Percentiles rank a stretch among this genome's conserved stretches.
These are phyloP conservation scores for Fusarium bulbicola DNA, from an alignment of 2,329 filamentous ascomycete species.

Conservation along the genomic window DNA sequence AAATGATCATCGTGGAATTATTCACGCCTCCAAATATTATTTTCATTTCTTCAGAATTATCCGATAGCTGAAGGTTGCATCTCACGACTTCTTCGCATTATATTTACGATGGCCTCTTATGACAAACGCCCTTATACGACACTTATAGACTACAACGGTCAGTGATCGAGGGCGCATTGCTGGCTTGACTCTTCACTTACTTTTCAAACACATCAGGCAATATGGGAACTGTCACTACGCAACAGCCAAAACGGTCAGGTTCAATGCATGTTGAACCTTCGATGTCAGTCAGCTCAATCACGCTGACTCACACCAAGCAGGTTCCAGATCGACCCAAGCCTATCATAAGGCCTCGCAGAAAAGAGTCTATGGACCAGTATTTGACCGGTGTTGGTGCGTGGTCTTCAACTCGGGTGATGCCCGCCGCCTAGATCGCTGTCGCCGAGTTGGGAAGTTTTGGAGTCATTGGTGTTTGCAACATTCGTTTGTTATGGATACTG, in stretches of 20 bases:
- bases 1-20: not conserved
- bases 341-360: not conserved
- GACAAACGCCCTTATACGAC: not conserved
- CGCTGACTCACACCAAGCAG: not conserved
- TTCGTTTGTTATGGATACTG: not conserved
- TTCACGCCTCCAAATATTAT: too few relatives aligned
- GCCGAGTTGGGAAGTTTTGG: fast-evolving
- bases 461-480: not conserved
- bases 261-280: not conserved
- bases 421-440: not conserved
- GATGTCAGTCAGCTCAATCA: not conserved
- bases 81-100: fast-evolving
- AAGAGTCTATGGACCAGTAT: not conserved
- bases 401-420: not conserved
- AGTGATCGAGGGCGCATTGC: fast-evolving
- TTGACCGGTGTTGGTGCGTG: not conserved
- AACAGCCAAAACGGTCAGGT: not conserved
- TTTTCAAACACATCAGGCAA: not conserved
- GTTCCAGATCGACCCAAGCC: not conserved
- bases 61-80: not conserved
- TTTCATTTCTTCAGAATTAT: not conserved
- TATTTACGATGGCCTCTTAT: not conserved
- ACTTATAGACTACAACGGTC: not conserved
- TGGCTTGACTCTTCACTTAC: not conserved
- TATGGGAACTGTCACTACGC: not conserved